Percentiles rank a stretch among this genome's conserved stretches.
Evolutionary conservation across 176 grass and related monocot genomes (phyloP).

Genomic region (Eremochloa ophiuroides): DNA sequence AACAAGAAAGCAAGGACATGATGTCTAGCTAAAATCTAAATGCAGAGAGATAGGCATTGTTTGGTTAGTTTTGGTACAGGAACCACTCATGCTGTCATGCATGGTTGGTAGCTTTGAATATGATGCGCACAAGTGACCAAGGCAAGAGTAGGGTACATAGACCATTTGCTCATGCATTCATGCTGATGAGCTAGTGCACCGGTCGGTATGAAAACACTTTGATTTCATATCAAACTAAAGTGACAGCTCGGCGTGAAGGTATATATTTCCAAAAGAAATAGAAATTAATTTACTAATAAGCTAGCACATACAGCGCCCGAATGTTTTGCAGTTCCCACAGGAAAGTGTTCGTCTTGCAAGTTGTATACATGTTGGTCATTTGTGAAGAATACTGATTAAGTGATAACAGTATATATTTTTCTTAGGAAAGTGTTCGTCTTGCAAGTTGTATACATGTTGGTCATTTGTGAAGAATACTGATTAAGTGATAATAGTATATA

Average conservation of each 20-base stretch:
- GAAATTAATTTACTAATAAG: not conserved
- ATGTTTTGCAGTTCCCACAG: not conserved
- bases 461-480: not conserved
- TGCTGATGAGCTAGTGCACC: constrained; percentile 34
- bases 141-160: constrained; percentile 29
- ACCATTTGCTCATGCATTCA: constrained; percentile 38
- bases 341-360: not conserved
- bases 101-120: constrained; percentile 11
- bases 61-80: not conserved
- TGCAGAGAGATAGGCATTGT: not conserved
- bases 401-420: no score
- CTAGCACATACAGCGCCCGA: not conserved
- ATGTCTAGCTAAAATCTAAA: not conserved
- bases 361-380: not conserved
- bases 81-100: constrained; percentile 3
- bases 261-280: not conserved
- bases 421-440: not conserved
- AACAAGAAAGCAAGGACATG: not conserved
- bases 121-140: constrained; percentile 21
- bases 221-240: constrained; percentile 16
- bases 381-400: not conserved
- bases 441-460: not conserved
- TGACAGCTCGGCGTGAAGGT: not conserved
- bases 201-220: constrained; percentile 21
- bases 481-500: no score